phyloP scores from a whole-genome alignment of 768 basidiomycete species.

The Amyloporia xantha region DNA sequence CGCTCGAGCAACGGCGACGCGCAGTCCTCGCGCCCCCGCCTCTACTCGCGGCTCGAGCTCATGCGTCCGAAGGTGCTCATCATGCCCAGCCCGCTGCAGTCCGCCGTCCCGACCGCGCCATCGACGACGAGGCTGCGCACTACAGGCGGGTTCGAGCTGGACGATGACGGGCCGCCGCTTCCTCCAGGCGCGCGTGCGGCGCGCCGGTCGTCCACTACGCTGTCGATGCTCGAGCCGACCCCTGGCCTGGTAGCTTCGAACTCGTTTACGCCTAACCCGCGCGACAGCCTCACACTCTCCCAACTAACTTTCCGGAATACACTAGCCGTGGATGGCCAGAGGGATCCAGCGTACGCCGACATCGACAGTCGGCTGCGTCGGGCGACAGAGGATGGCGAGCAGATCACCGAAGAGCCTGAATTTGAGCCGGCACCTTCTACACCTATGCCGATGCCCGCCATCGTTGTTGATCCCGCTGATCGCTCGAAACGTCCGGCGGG shows the following conservation, averaged over 20 bases:
- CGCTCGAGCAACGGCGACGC: constrained; percentile 24
- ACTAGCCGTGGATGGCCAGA: constrained; percentile 60
- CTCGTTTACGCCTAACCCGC: constrained; percentile 75
- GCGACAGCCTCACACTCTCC: constrained; percentile 63
- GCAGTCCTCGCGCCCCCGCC: constrained; percentile 43
- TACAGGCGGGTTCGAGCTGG: constrained; percentile 55
- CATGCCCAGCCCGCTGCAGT: constrained; percentile 86
- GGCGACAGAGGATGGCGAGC: constrained; percentile 74
- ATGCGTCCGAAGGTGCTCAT: constrained; percentile 88
- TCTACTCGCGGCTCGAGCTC: constrained; percentile 69
- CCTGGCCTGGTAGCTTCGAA: constrained; percentile 36
- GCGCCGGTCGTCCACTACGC: constrained; percentile 38
- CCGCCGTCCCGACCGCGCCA: constrained; percentile 28
- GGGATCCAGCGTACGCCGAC: constrained; percentile 56
- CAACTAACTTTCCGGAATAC: constrained; percentile 86
- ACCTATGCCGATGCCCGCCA: constrained; percentile 23
- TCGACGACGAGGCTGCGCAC: constrained; percentile 19
- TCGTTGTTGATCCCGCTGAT: constrained; percentile 9
- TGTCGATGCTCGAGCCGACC: constrained; percentile 27
- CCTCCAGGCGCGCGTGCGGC: constrained; percentile 65
- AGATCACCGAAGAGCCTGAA: constrained; percentile 42
- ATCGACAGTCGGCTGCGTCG: constrained; percentile 57
- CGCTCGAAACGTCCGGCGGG: constrained; percentile 54
- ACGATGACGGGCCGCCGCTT: constrained; percentile 69
- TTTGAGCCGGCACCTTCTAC: constrained; percentile 23